Conservation (phyloP, 2,329 filamentous ascomycete species). For the Colletotrichum agaves region DNA sequence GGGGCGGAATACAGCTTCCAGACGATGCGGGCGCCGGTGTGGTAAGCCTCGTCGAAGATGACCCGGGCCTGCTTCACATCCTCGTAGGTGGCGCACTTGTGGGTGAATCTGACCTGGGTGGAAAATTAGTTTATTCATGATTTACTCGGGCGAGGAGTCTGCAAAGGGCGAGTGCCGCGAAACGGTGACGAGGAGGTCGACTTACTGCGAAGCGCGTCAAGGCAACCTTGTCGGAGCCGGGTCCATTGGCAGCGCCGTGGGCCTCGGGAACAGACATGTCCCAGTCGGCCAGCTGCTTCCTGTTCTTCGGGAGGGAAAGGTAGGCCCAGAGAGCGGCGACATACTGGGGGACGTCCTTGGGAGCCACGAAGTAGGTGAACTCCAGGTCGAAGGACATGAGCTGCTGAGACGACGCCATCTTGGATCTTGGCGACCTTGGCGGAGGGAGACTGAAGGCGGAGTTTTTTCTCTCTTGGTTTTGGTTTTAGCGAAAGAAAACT, state of each 20-base stretch:
- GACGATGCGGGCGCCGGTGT: background rate
- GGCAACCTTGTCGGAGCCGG: background rate
- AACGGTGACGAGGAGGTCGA: too few species aligned
- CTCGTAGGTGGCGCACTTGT: background rate
- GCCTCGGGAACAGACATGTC: background rate
- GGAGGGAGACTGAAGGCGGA: background rate
- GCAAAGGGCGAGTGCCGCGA: background rate
- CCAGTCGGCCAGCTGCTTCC: background rate
- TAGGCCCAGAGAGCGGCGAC: background rate
- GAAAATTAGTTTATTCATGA: background rate
- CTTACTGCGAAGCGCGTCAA: background rate
- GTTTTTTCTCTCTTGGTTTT: too few species aligned
- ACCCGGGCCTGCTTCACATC: background rate
- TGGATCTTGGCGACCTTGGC: background rate
- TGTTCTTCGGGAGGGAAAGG: background rate
- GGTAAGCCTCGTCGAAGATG: background rate
- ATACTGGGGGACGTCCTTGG: background rate
- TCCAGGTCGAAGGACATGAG: constrained; percentile 2
- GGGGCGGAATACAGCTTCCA: background rate
- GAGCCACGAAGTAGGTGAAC: background rate
- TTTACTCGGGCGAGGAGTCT: background rate
- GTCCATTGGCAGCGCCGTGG: background rate
- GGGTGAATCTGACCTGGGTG: background rate
- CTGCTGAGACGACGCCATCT: background rate
- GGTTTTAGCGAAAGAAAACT: too few species aligned